Conservation (phyloP, 2,329 filamentous ascomycete genomes). For the Exophiala spinifera region DNA sequence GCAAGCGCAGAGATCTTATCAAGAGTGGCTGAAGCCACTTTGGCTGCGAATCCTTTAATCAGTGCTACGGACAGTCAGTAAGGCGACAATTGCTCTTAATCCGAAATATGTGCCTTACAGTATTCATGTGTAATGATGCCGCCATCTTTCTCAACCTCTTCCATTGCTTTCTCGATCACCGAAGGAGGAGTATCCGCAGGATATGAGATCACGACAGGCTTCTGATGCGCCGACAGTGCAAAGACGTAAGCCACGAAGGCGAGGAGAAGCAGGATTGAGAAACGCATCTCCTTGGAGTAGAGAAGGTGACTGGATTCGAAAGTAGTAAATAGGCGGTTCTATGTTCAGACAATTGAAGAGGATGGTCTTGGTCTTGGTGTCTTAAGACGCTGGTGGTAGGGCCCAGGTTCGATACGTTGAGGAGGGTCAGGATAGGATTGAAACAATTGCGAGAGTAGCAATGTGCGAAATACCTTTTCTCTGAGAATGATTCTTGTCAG, state of each 20-base stretch:
- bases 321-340: not conserved
- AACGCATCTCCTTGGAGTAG: conserved; percentile 58
- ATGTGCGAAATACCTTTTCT: too few relatives aligned
- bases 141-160: conserved; percentile 65
- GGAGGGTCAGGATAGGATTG: too few relatives aligned
- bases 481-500: too few relatives aligned
- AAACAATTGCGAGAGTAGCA: too few relatives aligned
- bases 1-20: conserved; percentile 64
- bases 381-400: too few relatives aligned
- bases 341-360: too few relatives aligned
- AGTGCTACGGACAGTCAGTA: conserved; percentile 35
- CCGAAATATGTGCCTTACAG: conserved; percentile 51
- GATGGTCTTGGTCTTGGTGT: too few relatives aligned
- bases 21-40: conserved; percentile 66
- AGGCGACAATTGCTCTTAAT: not conserved
- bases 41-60: conserved; percentile 73
- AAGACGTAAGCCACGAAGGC: conserved; percentile 58
- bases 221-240: conserved; percentile 46
- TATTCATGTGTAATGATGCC: conserved; percentile 79
- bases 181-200: conserved; percentile 64
- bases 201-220: conserved; percentile 76
- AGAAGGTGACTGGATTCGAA: not conserved
- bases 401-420: too few relatives aligned
- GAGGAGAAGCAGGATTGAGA: conserved; percentile 57
- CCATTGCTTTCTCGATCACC: conserved; percentile 68